phyloP scores from a whole-genome alignment of 371 early-diverging fungal genomes.

The Mucor lusitanicus region DNA sequence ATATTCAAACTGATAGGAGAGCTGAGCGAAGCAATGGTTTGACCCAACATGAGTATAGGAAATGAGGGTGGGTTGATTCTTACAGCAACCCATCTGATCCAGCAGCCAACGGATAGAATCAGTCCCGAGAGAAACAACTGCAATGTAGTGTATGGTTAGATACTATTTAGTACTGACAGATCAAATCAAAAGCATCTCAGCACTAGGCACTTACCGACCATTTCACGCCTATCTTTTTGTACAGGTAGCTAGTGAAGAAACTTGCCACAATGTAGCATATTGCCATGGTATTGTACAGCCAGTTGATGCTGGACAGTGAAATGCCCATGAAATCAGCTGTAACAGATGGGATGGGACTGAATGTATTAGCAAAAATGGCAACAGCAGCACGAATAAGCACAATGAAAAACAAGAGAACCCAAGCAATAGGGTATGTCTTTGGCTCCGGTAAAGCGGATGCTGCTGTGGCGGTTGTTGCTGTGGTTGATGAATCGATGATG shows the following conservation, averaged over 20 bases:
- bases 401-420: slow-evolving; percentile 36
- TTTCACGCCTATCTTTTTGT: slow-evolving; percentile 50
- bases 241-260: slow-evolving; percentile 52
- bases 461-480: neutral
- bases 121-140: slow-evolving; percentile 42
- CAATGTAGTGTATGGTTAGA: neutral
- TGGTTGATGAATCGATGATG: neutral
- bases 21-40: slow-evolving; percentile 59
- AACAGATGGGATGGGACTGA: slow-evolving; percentile 41
- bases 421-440: slow-evolving; percentile 42
- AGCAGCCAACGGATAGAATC: slow-evolving; percentile 55
- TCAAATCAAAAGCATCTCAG: neutral
- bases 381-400: slow-evolving; percentile 37
- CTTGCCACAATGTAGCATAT: slow-evolving; percentile 54
- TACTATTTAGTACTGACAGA: too few species aligned
- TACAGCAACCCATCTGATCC: slow-evolving; percentile 60
- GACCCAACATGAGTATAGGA: slow-evolving; percentile 59
- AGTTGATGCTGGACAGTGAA: slow-evolving; percentile 35
- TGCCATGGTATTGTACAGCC: slow-evolving; percentile 48
- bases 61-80: slow-evolving; percentile 39
- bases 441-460: neutral
- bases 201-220: slow-evolving; percentile 29
- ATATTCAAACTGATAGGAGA: slow-evolving; percentile 66
- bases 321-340: slow-evolving; percentile 40
- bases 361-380: slow-evolving; percentile 42